Conservation (phyloP, 2,329 filamentous ascomycete species). For the Chrysoporthe deuterocubensis region DNA sequence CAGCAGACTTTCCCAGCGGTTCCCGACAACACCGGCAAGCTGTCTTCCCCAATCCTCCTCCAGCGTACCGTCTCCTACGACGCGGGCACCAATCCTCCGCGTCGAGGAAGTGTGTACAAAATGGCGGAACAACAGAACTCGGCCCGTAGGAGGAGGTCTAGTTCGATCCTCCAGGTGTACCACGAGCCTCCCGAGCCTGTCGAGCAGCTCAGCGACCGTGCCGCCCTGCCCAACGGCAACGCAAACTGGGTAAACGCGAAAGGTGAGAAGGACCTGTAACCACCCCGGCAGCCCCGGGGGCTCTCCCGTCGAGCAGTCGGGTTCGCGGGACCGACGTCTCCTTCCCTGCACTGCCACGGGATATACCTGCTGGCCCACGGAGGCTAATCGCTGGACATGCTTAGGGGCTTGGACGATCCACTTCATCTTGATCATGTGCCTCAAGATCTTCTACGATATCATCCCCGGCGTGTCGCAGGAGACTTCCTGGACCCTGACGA, state of each 20-base stretch:
- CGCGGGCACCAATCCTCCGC: slow-evolving; percentile 73
- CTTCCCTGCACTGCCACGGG: neutral
- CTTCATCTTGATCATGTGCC: slow-evolving; percentile 83
- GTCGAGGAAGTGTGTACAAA: slow-evolving; percentile 64
- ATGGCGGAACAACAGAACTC: slow-evolving; percentile 63
- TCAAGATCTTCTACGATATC: slow-evolving; percentile 97
- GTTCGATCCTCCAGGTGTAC: slow-evolving; percentile 90
- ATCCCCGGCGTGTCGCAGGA: slow-evolving; percentile 96
- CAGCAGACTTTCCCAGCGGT: slow-evolving; percentile 11
- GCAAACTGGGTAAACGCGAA: slow-evolving; percentile 99
- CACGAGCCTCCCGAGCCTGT: slow-evolving; percentile 95
- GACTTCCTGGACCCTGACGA: slow-evolving; percentile 97
- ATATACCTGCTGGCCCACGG: neutral
- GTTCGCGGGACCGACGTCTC: neutral
- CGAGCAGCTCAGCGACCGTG: slow-evolving; percentile 97
- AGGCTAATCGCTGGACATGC: slow-evolving; percentile 28
- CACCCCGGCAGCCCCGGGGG: neutral
- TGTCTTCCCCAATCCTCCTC: slow-evolving; percentile 88
- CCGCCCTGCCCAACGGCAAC: slow-evolving; percentile 91
- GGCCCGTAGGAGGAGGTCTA: slow-evolving; percentile 84
- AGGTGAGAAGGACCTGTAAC: slow-evolving; percentile 58
- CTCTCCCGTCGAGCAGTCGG: neutral
- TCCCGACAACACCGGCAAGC: slow-evolving; percentile 80
- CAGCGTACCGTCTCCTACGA: slow-evolving; percentile 91
- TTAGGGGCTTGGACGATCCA: slow-evolving; percentile 97